A percentile compares a stretch with the other conserved stretches of the same genome.
phyloP scores from a whole-genome alignment of 108 stramenopile species.

The Fistulifera pelliculosa region DNA sequence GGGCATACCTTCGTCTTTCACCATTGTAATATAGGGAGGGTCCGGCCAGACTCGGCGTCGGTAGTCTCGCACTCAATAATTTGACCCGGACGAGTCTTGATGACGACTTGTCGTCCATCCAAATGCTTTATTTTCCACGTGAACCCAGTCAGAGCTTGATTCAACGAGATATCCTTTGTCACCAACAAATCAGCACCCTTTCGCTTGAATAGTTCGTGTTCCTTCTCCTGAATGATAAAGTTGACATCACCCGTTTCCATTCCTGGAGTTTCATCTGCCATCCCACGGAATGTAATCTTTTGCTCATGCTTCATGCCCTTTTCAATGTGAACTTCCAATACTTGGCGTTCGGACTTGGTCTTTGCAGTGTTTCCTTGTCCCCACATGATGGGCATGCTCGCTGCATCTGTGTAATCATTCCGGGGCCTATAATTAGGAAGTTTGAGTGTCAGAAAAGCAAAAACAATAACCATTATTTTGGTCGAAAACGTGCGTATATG shows the following conservation, averaged over 20 bases:
- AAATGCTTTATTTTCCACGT: conserved; percentile 84
- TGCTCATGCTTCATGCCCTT: conserved; percentile 92
- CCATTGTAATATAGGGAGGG: conserved; percentile 75
- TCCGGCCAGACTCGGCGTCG: conserved; percentile 39
- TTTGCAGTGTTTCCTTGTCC: conserved; percentile 64
- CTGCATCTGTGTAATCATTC: conserved; percentile 89
- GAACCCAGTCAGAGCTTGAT: conserved; percentile 90
- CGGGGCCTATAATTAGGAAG: conserved; percentile 54
- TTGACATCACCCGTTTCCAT: conserved; percentile 90
- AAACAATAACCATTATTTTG: no score
- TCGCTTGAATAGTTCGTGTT: conserved; percentile 86
- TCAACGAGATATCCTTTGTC: conserved; percentile 73
- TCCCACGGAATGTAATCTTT: conserved; percentile 84
- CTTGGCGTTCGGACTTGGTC: conserved; percentile 73
- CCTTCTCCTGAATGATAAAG: conserved; percentile 94
- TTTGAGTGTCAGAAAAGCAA: no score
- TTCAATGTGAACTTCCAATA: conserved; percentile 87
- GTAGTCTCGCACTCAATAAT: conserved; percentile 68
- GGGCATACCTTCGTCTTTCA: conserved; percentile 96
- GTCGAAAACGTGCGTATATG: no score
- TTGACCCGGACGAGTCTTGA: conserved; percentile 86
- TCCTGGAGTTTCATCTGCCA: conserved; percentile 92
- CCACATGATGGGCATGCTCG: conserved; percentile 57
- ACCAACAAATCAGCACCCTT: conserved; percentile 91
- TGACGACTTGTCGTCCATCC: conserved; percentile 83